phyloP scores from a whole-genome alignment of 257 asterid species.

The Ilex asprella region DNA sequence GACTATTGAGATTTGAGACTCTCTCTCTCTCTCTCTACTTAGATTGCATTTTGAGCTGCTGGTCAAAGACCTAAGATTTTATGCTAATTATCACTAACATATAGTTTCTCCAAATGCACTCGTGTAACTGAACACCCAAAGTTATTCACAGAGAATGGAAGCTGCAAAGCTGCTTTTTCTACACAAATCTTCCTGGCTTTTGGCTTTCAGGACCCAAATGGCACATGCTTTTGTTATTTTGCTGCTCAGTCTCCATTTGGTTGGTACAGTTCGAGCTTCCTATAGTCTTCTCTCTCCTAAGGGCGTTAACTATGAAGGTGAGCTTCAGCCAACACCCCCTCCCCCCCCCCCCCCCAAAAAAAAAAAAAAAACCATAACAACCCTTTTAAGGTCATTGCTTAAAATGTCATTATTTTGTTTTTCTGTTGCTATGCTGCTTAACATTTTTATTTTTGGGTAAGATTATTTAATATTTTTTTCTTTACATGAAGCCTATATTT shows the following conservation, averaged over 20 bases:
- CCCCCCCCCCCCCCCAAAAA: too few species aligned
- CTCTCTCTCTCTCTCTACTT: too few species aligned
- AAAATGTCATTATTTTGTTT: neutral
- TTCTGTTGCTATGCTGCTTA: neutral
- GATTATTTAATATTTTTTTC: neutral
- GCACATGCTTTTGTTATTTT: conserved; percentile 30
- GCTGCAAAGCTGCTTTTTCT: conserved; percentile 12
- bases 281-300: conserved; percentile 80
- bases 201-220: conserved; percentile 34
- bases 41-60: too few species aligned
- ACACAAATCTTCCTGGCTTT: conserved; percentile 11
- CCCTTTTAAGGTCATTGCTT: conserved; percentile 1
- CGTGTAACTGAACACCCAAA: neutral
- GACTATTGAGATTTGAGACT: too few species aligned
- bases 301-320: conserved; percentile 94
- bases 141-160: conserved; percentile 6
- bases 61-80: too few species aligned
- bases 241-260: conserved; percentile 25
- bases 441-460: neutral
- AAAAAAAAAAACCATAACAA: too few species aligned
- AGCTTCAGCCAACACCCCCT: neutral
- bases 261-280: conserved; percentile 29
- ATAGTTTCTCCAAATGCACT: neutral
- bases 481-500: neutral
- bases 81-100: neutral